A percentile compares a stretch with the other conserved stretches of the same genome.
Conservation (phyloP, 2,329 filamentous ascomycete genomes). For the Xylariaceae sp. region DNA sequence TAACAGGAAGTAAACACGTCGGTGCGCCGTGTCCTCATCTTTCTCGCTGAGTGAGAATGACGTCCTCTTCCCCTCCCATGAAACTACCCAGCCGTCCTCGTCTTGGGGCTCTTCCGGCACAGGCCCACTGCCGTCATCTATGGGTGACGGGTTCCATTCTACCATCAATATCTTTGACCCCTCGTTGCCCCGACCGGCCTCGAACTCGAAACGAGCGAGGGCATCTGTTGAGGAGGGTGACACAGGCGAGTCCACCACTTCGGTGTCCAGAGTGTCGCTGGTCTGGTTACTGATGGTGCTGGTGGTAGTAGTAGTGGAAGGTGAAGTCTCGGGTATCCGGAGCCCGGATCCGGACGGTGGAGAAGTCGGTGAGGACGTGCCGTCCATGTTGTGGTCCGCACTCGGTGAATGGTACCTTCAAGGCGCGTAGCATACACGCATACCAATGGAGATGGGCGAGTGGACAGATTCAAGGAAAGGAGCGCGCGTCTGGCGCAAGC, state of each 20-base stretch:
- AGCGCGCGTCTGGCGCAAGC: constrained; percentile 33
- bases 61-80: constrained; percentile 79
- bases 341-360: constrained; percentile 17
- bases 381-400: constrained; percentile 19
- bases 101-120: constrained; percentile 37
- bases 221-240: constrained; percentile 53
- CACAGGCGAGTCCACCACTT: constrained; percentile 45
- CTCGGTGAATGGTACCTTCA: constrained; percentile 22
- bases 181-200: constrained; percentile 73
- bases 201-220: constrained; percentile 87
- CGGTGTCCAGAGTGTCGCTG: constrained; percentile 19
- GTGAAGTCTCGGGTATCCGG: constrained; percentile 23
- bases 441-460: constrained; percentile 26
- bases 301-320: constrained; percentile 9
- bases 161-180: constrained; percentile 93
- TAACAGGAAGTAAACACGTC: constrained; percentile 79
- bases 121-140: constrained; percentile 46
- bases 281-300: constrained; percentile 1
- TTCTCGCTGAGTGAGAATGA: constrained; percentile 68
- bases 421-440: constrained; percentile 27
- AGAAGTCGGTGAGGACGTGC: constrained; percentile 7
- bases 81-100: constrained; percentile 67
- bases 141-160: constrained; percentile 68
- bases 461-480: constrained; percentile 20
- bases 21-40: constrained; percentile 38